phyloP scores from a whole-genome alignment of 139 green algal genomes.

The Tetradesmus lagerheimii region DNA sequence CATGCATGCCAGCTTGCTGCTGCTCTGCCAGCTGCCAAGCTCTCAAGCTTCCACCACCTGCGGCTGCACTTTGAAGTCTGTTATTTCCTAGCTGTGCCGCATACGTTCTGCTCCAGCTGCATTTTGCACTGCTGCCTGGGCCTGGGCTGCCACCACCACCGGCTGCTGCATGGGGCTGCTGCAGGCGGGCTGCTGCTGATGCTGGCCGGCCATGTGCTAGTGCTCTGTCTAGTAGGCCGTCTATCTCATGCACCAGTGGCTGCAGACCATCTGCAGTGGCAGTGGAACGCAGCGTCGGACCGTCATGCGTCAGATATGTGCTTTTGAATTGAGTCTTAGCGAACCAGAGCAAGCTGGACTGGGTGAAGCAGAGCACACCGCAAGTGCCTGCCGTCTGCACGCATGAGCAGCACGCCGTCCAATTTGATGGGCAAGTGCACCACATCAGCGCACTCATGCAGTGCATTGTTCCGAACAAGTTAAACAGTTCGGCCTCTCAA shows the following conservation, averaged over 20 bases:
- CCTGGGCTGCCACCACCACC: too few relatives aligned
- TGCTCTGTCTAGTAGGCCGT: background rate
- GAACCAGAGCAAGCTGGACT: too few relatives aligned
- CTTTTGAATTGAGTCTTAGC: too few relatives aligned
- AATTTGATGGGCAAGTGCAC: too few relatives aligned
- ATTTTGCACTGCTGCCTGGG: background rate
- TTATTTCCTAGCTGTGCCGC: background rate
- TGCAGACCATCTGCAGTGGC: background rate
- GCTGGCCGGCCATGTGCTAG: background rate
- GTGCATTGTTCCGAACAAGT: too few relatives aligned
- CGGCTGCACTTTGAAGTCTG: background rate
- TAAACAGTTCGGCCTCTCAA: too few relatives aligned
- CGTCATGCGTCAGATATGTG: too few relatives aligned
- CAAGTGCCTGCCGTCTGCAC: too few relatives aligned
- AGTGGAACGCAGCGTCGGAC: background rate
- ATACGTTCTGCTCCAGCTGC: background rate
- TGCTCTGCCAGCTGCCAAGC: background rate
- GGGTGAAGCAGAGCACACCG: too few relatives aligned
- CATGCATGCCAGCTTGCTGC: background rate
- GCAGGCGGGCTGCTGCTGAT: background rate
- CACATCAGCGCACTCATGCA: too few relatives aligned
- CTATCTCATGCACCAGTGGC: conserved; percentile 2
- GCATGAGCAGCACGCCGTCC: too few relatives aligned
- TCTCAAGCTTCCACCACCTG: background rate
- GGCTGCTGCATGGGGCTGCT: background rate